Conservation (phyloP, 768 basidiomycete genomes). For the Calocybe indica region DNA sequence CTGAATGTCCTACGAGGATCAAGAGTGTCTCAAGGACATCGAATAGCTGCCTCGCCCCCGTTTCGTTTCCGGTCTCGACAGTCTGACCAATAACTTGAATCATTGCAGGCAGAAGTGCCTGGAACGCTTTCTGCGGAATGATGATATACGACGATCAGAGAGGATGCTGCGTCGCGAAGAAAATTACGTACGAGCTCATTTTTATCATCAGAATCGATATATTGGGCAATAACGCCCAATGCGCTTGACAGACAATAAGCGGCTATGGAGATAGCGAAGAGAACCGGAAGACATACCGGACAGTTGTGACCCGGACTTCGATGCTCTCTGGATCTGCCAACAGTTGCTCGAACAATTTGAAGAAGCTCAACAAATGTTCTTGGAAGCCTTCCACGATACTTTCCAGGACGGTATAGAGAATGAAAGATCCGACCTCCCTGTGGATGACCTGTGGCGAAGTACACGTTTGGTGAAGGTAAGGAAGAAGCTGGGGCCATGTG, state of each 20-base stretch:
- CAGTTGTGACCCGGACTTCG: conserved; percentile 87
- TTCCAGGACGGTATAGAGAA: conserved; percentile 88
- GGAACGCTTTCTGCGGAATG: conserved; percentile 68
- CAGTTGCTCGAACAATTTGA: conserved; percentile 71
- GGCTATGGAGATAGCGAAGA: not conserved
- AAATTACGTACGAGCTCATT: conserved; percentile 60
- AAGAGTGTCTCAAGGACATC: conserved; percentile 95
- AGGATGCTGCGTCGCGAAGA: not conserved
- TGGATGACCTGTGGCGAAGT: conserved; percentile 61
- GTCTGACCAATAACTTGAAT: conserved; percentile 84
- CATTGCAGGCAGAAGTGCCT: conserved; percentile 80
- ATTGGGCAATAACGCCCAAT: conserved; percentile 90
- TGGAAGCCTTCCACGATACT: conserved; percentile 88
- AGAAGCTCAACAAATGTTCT: conserved; percentile 64
- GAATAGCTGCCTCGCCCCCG: conserved; percentile 81
- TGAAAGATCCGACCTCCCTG: conserved; percentile 89
- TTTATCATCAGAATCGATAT: conserved; percentile 86
- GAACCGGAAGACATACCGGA: conserved; percentile 43
- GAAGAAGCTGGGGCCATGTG: conserved; percentile 83
- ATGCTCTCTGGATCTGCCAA: conserved; percentile 80
- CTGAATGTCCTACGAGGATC: conserved; percentile 62
- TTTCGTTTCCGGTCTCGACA: conserved; percentile 74
- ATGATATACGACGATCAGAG: conserved; percentile 1
- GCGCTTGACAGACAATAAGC: conserved; percentile 38
- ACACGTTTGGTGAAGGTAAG: conserved; percentile 79